These are phyloP conservation scores for Monosporozyma aerobia DNA, from an alignment of 805 yeast species.

Conservation along the genomic window DNA sequence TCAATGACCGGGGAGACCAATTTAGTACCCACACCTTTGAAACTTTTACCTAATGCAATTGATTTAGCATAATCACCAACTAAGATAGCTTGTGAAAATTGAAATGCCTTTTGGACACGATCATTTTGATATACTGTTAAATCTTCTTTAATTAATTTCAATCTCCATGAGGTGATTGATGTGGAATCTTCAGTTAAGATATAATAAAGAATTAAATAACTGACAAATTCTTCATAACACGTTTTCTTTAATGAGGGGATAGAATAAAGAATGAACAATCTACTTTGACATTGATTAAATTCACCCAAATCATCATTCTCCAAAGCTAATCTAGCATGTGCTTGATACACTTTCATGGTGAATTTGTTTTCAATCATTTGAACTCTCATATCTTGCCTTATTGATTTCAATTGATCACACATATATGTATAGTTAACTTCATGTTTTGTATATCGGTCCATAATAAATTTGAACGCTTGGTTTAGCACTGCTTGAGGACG, in stretches of 20 bases:
- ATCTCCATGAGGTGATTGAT: slow-evolving; percentile 20
- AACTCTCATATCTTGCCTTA: slow-evolving; percentile 88
- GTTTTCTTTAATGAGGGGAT: slow-evolving; percentile 27
- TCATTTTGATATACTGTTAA: slow-evolving; percentile 11
- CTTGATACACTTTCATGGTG: slow-evolving; percentile 71
- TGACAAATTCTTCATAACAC: slow-evolving; percentile 51
- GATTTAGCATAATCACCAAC: slow-evolving; percentile 45
- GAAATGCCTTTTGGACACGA: slow-evolving; percentile 22
- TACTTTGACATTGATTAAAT: slow-evolving; percentile 89
- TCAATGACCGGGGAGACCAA: slow-evolving; percentile 46
- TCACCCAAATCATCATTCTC: slow-evolving; percentile 83
- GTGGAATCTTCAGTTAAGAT: slow-evolving; percentile 57
- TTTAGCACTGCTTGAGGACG: slow-evolving; percentile 61
- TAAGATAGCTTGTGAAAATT: slow-evolving; percentile 26
- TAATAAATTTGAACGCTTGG: slow-evolving; percentile 46
- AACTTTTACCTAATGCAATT: slow-evolving; percentile 35
- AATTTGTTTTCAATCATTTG: slow-evolving; percentile 76
- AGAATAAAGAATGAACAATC: slow-evolving; percentile 55
- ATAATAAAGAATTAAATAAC: slow-evolving; percentile 67
- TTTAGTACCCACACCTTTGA: slow-evolving; percentile 36
- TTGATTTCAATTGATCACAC: slow-evolving; percentile 83
- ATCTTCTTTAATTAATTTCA: slow-evolving; percentile 13
- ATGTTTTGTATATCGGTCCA: slow-evolving; percentile 41
- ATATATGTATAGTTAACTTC: slow-evolving; percentile 60
- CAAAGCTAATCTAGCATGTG: slow-evolving; percentile 80